Base-by-base conservation (phyloP, 2,329 filamentous ascomycete genomes). In the Graphilbum fragrans region DNA sequence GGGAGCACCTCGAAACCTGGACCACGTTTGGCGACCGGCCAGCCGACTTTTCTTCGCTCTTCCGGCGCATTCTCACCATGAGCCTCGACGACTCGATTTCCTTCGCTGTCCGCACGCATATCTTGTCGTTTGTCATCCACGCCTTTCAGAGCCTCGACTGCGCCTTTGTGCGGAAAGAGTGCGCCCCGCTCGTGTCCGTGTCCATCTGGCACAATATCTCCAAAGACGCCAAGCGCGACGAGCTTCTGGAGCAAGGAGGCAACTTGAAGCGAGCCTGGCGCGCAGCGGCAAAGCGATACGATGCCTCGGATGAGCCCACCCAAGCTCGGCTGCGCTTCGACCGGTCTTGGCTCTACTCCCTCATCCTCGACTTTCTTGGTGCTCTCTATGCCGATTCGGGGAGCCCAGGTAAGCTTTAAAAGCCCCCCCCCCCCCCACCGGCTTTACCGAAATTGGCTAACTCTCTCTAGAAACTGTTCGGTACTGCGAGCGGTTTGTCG, bases 81-180 rank as follows among this genome's bases (percentile, higher is more conserved):
- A 86, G 74, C 47, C 72, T 92, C 51, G 84, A 90, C 55, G 66
- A 64, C 47, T 79, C 80, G 2, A 62, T 87, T 18, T 70, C 80
- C 19, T 63, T 72, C 31, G 65, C 69, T 22, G 72, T 94, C 41
- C 78, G 86, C 46, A 84, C 82, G 9, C 80, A 94, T 40, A 74
- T 96, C n/a, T 67, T 98, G 19, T 82, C 77, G 20, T 96, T 96
- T 60, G 71, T 96, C 47, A 93, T 94, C 39, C 77, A 81, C 50
- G 85, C 90, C 29, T 98, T 95, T 57, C 88, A 96, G 59, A 95
- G 87, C 37, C 70, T 98, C 25, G 93, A 98, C 58, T 88, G 80
- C 56, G 74, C 76, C 31, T 74, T 94, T 42, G 84, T 98, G 38
- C 80, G 92, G 47, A 96, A 95, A 59, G 92, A 98, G 66, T 96